Evolutionary conservation across 2,329 filamentous ascomycete genomes (phyloP), one percentile per base, ranked within the genome.

Genomic region (Emydomyces testavorans): DNA sequence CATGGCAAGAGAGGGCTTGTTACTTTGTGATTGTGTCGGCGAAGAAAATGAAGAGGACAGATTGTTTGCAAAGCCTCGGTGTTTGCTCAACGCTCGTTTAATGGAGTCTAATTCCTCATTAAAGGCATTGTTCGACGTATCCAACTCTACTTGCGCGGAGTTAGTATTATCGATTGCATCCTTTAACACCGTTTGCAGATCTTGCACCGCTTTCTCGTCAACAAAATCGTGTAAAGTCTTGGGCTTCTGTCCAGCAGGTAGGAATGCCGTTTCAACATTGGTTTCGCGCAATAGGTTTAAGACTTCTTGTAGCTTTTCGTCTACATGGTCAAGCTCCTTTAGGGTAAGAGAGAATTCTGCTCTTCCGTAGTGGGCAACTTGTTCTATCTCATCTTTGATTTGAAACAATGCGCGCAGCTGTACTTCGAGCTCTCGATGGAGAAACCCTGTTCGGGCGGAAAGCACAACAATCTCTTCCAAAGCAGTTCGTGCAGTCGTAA

Each of bases 401-500:
- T 60, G 59, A 38, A 67, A 65, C 18, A 73, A 59, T 11, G 71
- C 56, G 10, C 64, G 65, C n/a, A 73, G 55, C 52, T 73, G 70
- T 24, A 65, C 66, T 40, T 66, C 68, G 49, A 87, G 77, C 34
- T 78, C 79, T 7, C 70, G 71, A 43, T 75, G 76, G 5, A 89
- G 65, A 60, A 86, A 87, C n/a, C 71, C 72, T 0, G 80, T 79
- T 57, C 83, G 75, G 6, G 85, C 80, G 18, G 76, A 76, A 3
- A 93, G 74, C 7, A 89, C 73, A 46, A 86, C 81, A 40, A 81
- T 82, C 56, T 92, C 83, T 60, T 94, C 85, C 54, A 94, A 74
- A 28, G 85, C 77, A 26, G 75, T 71, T 28, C 87, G 82, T 3
- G 88, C 86, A 11, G 78, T 73, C 16, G 79, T 86, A 37, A 92